These are phyloP conservation scores for Gonapodya prolifera DNA, from an alignment of 192 early-diverging fungal genomes.

Conservation along the genomic window DNA sequence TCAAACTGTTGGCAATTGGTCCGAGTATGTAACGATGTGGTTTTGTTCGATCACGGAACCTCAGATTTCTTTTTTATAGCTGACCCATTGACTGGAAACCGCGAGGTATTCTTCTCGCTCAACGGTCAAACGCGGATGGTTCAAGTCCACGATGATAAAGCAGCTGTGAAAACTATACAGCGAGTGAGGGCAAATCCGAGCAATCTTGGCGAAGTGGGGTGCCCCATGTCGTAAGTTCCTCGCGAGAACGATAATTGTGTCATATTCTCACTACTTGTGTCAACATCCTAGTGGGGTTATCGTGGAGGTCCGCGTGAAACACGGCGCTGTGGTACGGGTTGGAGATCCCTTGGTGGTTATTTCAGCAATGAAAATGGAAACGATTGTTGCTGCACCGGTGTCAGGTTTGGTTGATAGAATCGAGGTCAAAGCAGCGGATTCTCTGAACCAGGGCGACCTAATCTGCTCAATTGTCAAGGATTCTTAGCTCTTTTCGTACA, in stretches of 20 bases:
- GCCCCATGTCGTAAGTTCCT: slow-evolving; percentile 60
- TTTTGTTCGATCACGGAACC: not conserved
- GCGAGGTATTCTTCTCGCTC: slow-evolving; percentile 92
- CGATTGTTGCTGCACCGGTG: not conserved
- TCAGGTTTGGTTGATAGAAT: not conserved
- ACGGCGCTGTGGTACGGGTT: slow-evolving; percentile 67
- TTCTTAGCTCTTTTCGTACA: not conserved
- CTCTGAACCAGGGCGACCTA: not conserved
- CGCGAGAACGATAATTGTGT: not conserved
- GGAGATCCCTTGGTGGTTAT: slow-evolving; percentile 86
- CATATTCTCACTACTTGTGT: not conserved
- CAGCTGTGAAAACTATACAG: slow-evolving; percentile 13
- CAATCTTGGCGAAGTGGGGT: slow-evolving; percentile 71
- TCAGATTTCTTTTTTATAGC: slow-evolving; percentile 11
- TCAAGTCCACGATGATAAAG: not conserved
- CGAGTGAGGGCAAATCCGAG: slow-evolving; percentile 58
- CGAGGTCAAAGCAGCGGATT: not conserved
- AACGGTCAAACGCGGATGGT: not conserved
- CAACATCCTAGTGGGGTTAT: slow-evolving; percentile 53
- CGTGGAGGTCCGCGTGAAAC: slow-evolving; percentile 77
- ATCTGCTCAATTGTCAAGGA: not conserved
- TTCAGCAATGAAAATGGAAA: slow-evolving; percentile 92
- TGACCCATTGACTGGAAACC: slow-evolving; percentile 52
- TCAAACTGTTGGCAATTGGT: slow-evolving; percentile 82
- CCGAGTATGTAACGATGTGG: slow-evolving; percentile 20